Evolutionary conservation across 2,329 filamentous ascomycete genomes (phyloP), one percentile per base, ranked within the genome.

Genomic region (Knoxdaviesia proteae): DNA sequence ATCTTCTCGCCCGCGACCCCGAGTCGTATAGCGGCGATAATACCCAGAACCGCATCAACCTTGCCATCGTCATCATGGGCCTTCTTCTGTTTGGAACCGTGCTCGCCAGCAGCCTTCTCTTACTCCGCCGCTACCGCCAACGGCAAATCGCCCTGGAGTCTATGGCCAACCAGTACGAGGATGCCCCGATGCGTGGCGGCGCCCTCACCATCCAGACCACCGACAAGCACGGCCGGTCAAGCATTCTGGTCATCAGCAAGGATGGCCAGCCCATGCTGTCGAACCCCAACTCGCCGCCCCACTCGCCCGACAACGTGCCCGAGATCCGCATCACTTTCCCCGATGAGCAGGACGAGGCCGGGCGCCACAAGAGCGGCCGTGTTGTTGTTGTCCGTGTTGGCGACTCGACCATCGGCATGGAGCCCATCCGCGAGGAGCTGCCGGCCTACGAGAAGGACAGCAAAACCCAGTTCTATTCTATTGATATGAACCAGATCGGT

Each of bases 321-420:
- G 83, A 96, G 63, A 98, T 98, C 54, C 84, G 87, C 61, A 94
- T 98, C 60, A 96, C 90, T 34, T 96, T 98, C 67, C 90, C 90
- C 10, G 84, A 92, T 53, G 90, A 96, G 66, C 79, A 92, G 51
- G 87, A 94, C 55, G 82, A 84, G 50, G 65, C 74, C 43, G 88
- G 88, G 51, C 84, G 77, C 60, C 71, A 71, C 52, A 81, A 81
- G 64, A 84, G 80, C 50, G 88, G 88, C 34, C 77, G 87, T 33
- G 86, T 96, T 42, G 80, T 98, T 29, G 76, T 96, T 34, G 88
- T 98, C 44, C 75, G 84, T 42, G 84, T 96, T 42, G 86, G 87
- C 48, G 90, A 96, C 50, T 80, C 83, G 40, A 70, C 77, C 35
- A 77, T 96, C 49, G 90, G 88, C 41, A 71, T 96, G 48, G 88